Conservation (phyloP, 2,329 filamentous ascomycete species). For the Xylariaceae sp. region DNA sequence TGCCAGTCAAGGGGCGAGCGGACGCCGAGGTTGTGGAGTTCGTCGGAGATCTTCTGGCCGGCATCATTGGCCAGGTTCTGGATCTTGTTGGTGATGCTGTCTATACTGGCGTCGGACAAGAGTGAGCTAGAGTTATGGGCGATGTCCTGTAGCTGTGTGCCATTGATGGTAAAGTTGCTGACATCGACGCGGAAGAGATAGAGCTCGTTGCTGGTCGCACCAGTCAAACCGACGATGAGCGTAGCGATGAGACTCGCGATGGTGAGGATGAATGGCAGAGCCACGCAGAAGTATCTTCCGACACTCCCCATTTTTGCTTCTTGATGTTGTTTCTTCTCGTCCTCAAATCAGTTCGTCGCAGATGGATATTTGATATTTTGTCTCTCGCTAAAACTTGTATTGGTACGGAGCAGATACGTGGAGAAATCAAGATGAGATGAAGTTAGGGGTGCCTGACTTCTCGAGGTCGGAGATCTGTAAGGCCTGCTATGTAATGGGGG, state of each 20-base stretch:
- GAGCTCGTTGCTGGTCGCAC: conserved; percentile 51
- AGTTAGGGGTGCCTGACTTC: neutral
- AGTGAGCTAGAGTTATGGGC: conserved; percentile 20
- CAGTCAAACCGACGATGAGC: conserved; percentile 51
- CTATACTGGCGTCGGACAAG: conserved; percentile 5
- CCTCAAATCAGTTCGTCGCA: conserved; percentile 7
- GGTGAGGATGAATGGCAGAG: conserved; percentile 77
- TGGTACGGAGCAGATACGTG: neutral
- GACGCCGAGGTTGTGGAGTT: conserved; percentile 15
- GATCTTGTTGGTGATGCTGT: conserved; percentile 4
- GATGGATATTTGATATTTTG: neutral
- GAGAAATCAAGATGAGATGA: neutral
- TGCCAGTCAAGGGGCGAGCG: conserved; percentile 21
- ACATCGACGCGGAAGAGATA: conserved; percentile 59
- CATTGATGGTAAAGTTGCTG: conserved; percentile 51
- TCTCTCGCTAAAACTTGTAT: neutral
- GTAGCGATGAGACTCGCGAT: conserved; percentile 69
- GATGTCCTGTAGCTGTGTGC: conserved; percentile 32
- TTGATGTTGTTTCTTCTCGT: neutral
- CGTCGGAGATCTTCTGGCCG: conserved; percentile 6
- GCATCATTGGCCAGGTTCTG: conserved; percentile 6
- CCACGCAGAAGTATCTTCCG: conserved; percentile 80
- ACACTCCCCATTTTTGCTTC: conserved; percentile 44
- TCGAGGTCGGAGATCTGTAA: neutral
- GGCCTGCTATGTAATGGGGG: neutral